Evolutionary conservation across 148 eudicot species (phyloP).

Genomic region (Vaccinium myrtillus): DNA sequence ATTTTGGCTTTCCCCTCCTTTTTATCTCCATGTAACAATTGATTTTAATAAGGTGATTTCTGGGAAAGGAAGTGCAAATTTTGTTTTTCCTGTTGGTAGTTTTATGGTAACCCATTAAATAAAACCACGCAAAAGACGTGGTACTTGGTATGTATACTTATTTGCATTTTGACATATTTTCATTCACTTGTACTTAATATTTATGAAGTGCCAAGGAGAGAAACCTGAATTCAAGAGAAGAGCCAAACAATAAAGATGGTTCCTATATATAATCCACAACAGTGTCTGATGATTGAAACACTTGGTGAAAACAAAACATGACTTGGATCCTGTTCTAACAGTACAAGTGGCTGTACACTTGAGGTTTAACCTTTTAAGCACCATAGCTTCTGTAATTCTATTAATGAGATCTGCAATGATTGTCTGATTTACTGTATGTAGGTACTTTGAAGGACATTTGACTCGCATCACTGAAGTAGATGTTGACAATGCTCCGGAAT

Average conservation of each 20-base stretch:
- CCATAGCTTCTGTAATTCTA: not conserved
- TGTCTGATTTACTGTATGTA: conserved; percentile 21
- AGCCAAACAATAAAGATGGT: not conserved
- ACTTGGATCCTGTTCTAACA: not conserved
- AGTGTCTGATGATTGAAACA: not conserved
- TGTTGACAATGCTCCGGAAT: conserved; percentile 41
- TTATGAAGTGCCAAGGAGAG: not conserved
- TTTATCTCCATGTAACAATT: not conserved
- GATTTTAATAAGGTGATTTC: not conserved
- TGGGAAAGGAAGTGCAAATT: not conserved
- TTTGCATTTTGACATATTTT: not conserved
- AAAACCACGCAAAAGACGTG: not conserved
- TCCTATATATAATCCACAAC: not conserved
- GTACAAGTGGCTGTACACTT: not conserved
- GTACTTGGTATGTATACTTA: not conserved
- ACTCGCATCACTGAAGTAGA: conserved; percentile 67
- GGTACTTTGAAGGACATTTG: conserved; percentile 92
- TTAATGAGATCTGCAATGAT: not conserved
- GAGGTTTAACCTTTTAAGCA: not conserved
- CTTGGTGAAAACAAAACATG: not conserved
- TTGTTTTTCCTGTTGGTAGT: not conserved
- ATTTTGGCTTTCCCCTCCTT: not conserved
- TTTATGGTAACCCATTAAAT: not conserved
- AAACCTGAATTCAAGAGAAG: not conserved
- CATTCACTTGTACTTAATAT: not conserved